Conservation (phyloP, 1,284 basidiomycete genomes). For the Tremellales sp. region DNA sequence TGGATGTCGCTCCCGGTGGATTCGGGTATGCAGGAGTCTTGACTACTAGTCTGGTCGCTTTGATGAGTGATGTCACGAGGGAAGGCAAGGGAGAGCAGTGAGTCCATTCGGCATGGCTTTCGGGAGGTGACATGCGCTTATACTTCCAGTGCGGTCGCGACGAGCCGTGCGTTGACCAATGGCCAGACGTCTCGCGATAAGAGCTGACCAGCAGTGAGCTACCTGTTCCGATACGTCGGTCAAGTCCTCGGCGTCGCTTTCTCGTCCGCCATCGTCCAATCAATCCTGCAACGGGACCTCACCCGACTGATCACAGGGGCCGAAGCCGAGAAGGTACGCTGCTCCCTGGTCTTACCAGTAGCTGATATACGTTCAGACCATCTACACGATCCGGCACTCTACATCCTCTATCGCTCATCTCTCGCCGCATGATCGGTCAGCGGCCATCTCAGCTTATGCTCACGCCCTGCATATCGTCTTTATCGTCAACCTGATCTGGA, state of each 20-base stretch:
- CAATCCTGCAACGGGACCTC: conserved; percentile 65
- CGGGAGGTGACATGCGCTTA: too few species aligned
- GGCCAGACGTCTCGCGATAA: background rate
- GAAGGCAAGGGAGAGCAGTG: conserved; percentile 34
- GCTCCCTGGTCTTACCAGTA: background rate
- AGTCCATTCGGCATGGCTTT: conserved; percentile 5
- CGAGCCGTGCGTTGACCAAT: conserved; percentile 62
- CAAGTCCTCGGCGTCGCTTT: conserved; percentile 87
- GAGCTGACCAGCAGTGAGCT: conserved; percentile 62
- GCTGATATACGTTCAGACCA: conserved; percentile 33
- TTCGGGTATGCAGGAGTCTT: conserved; percentile 39
- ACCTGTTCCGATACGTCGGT: conserved; percentile 82
- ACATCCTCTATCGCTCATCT: conserved; percentile 72
- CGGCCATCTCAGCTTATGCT: conserved; percentile 77
- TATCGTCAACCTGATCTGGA: conserved; percentile 61
- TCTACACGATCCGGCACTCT: conserved; percentile 64
- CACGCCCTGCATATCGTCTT: conserved; percentile 79
- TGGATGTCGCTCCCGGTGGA: conserved; percentile 29
- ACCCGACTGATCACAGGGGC: conserved; percentile 65
- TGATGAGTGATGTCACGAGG: conserved; percentile 35
- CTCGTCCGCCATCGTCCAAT: conserved; percentile 72
- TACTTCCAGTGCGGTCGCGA: conserved; percentile 67
- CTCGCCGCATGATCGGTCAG: conserved; percentile 56
- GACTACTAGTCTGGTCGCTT: conserved; percentile 35
- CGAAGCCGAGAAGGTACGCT: conserved; percentile 61